Conservation (phyloP, 2,329 filamentous ascomycete species). For the Cercospora sp. region DNA sequence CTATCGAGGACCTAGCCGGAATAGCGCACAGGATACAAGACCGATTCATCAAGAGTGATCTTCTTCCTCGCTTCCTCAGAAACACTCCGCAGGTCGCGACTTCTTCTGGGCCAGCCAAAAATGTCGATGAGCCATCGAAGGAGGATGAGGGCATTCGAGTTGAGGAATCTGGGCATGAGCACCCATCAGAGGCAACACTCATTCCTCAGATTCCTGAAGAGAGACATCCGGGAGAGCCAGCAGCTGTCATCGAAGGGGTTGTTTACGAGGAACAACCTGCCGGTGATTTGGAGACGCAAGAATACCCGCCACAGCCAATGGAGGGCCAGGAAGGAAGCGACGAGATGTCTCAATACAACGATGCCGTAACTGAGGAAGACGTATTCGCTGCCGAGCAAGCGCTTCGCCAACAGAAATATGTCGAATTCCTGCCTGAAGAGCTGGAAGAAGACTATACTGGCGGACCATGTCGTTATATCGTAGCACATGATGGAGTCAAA, state of each 20-base stretch:
- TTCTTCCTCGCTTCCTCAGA: neutral
- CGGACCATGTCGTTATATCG: neutral
- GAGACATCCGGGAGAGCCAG: no score
- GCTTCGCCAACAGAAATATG: neutral
- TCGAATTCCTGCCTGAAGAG: neutral
- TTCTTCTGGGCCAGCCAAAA: neutral
- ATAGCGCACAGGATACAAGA: neutral
- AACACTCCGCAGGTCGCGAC: neutral
- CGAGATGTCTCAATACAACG: no score
- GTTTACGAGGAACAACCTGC: no score
- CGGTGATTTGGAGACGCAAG: no score
- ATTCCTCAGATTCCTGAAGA: no score
- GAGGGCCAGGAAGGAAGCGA: no score
- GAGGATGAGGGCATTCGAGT: neutral
- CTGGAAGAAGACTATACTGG: slow-evolving; percentile 11
- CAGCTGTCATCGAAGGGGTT: no score
- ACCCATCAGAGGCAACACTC: no score
- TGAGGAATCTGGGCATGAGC: no score
- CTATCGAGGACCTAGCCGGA: neutral
- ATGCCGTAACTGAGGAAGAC: neutral
- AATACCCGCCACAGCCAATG: no score
- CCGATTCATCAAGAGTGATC: neutral
- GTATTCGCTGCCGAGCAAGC: neutral
- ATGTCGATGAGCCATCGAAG: neutral
- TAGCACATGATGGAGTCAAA: slow-evolving; percentile 6